Percentiles rank a stretch among this genome's conserved stretches.
phyloP scores from a whole-genome alignment of 2,329 filamentous ascomycete species.

The Aspergillus terreus region DNA sequence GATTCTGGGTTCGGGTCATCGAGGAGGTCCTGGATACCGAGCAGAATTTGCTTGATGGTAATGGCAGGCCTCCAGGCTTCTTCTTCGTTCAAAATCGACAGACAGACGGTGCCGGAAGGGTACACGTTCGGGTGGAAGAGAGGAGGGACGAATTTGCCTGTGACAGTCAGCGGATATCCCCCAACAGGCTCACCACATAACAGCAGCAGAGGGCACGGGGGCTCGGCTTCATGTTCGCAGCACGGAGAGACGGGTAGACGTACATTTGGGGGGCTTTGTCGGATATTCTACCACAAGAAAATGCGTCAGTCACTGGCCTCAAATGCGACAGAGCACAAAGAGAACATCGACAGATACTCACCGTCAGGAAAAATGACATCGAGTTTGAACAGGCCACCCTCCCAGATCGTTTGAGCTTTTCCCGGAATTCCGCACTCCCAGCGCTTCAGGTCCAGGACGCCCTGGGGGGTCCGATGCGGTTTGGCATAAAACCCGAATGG shows the following conservation, averaged over 20 bases:
- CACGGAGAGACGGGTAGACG: constrained; percentile 32
- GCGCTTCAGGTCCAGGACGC: constrained; percentile 83
- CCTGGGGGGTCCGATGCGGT: constrained; percentile 73
- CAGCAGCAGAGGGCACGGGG: background rate
- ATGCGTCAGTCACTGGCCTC: constrained; percentile 13
- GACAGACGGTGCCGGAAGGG: constrained; percentile 92
- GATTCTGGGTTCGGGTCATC: constrained; percentile 97
- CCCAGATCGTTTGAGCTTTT: constrained; percentile 96
- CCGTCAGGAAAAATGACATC: constrained; percentile 91
- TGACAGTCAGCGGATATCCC: background rate
- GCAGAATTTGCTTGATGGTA: constrained; percentile 94
- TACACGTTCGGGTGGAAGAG: constrained; percentile 99
- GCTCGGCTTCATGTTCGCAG: background rate
- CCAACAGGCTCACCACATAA: background rate
- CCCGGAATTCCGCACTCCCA: constrained; percentile 98
- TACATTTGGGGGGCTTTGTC: constrained; percentile 98
- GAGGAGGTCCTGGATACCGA: constrained; percentile 92
- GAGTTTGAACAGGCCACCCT: constrained; percentile 94
- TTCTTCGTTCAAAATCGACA: constrained; percentile 96
- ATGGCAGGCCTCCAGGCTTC: constrained; percentile 98
- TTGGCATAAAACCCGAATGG: constrained; percentile 97
- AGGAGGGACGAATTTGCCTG: constrained; percentile 93
- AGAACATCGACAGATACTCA: constrained; percentile 43
- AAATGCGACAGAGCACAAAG: background rate
- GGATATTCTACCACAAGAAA: constrained; percentile 70